phyloP scores from a whole-genome alignment of 441 rosid species.

The Gossypium trilobum region DNA sequence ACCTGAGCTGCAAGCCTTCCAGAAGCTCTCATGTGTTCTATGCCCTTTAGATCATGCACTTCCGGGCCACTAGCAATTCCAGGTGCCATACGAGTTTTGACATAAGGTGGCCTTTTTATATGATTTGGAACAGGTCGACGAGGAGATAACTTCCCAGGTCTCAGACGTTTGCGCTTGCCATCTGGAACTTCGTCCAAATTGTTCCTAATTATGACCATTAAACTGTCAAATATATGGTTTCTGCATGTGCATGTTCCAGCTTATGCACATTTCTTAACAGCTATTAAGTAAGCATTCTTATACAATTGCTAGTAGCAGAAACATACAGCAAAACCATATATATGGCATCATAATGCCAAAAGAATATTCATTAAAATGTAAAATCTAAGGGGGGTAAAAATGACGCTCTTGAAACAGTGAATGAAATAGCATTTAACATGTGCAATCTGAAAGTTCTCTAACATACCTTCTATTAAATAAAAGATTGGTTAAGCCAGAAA shows the following conservation, averaged over 20 bases:
- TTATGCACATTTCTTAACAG: not conserved
- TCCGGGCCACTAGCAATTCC: conserved; percentile 69
- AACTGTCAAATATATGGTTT: conserved; percentile 12
- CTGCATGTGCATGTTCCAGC: not conserved
- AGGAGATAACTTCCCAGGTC: conserved; percentile 70
- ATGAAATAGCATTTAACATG: not conserved
- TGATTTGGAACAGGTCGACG: conserved; percentile 60
- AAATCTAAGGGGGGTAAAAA: not conserved
- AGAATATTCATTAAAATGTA: not conserved
- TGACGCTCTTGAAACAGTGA: not conserved
- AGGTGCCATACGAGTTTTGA: conserved; percentile 39
- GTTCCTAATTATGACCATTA: conserved; percentile 29
- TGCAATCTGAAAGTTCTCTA: not conserved
- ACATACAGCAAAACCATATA: not conserved
- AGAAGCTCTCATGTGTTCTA: conserved; percentile 75
- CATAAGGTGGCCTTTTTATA: conserved; percentile 62
- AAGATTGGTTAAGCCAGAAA: conserved; percentile 57
- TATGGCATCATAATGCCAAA: not conserved
- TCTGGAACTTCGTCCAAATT: conserved; percentile 36
- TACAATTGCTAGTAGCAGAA: not conserved
- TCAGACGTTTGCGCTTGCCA: conserved; percentile 40
- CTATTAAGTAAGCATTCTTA: not conserved
- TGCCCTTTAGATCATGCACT: conserved; percentile 66
- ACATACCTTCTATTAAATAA: conserved; percentile 64
- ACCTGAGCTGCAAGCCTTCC: conserved; percentile 86